A percentile compares a stretch with the other conserved stretches of the same genome.
Conservation (phyloP, 306 rosid species). For the Astragalus glycyphyllos region DNA sequence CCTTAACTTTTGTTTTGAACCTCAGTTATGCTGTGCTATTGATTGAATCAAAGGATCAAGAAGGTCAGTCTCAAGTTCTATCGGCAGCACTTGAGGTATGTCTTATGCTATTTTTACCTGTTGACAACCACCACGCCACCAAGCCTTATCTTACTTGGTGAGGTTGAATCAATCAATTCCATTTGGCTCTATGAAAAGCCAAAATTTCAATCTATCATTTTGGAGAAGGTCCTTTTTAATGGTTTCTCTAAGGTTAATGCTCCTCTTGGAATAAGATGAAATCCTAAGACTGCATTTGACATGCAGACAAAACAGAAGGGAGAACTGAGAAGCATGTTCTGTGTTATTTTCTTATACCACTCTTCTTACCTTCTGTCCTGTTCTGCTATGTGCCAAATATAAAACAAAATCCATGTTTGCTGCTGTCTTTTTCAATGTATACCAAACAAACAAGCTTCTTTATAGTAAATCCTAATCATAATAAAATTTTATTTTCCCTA, state of each 20-base stretch:
- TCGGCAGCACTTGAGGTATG: slow-evolving; percentile 93
- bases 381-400: slow-evolving; percentile 4
- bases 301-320: background rate
- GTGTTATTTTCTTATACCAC: background rate
- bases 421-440: background rate
- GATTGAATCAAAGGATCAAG: slow-evolving; percentile 79
- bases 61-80: slow-evolving; percentile 95
- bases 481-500: background rate
- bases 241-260: background rate
- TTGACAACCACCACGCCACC: background rate
- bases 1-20: slow-evolving; percentile 43
- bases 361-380: background rate
- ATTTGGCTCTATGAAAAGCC: slow-evolving; percentile 17
- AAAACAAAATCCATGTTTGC: background rate
- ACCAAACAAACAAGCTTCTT: background rate
- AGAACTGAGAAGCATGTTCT: background rate
- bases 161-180: slow-evolving; percentile 24
- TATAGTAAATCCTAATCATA: background rate
- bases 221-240: slow-evolving; percentile 15
- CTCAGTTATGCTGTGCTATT: slow-evolving; percentile 81
- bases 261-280: background rate
- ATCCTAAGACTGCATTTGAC: background rate
- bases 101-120: slow-evolving; percentile 27
- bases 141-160: background rate
- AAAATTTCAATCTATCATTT: slow-evolving; percentile 19